Base-by-base conservation (phyloP, 129 eudicot species). In the Flaveria robusta region DNA sequence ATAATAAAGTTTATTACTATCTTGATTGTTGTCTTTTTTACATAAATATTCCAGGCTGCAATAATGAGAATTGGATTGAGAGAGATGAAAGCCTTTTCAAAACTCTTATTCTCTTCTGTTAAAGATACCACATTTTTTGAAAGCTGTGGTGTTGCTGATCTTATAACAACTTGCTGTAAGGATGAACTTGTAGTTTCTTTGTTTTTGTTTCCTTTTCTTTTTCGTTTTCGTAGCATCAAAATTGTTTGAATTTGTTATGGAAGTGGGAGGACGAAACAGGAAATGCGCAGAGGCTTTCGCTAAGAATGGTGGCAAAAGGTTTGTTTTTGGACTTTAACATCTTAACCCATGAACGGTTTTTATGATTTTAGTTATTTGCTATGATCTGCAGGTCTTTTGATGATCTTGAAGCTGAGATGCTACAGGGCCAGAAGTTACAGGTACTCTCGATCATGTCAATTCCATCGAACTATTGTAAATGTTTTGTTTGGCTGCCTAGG, bases 81-180 rank as follows among this genome's bases (percentile, higher is more conserved):
- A 78, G 99, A 95, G 56, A 95, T 95, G 99, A 95, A 85, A 87
- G 97, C 92, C 78, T 80, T 95, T 72, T 95, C 99, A 52, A 91
- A 95, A 87, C 97, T 90, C 27, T 85, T 95, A 51, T 91, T 95
- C 82, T 85, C 96, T 76, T 86, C 99, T 1, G 97, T 95, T 74
- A 87, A 82, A 75, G 99, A 95, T 75, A 90, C 77, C 71, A 95
- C 99, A 50, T 95, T 91, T 84, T 91, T 95, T 20, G 99, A 95
- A 83, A 95, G 99, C 82, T 95, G 99, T 72, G 99, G 99, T 58
- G 96, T 95, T 45, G 99, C 99, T 19, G 99, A 95, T 87, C 91
- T 95, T 14, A 95, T 95, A 64, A 92, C 99, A 66, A 91, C 99
- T 69, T 95, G 99, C 87, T 75, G 99, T 94, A 83, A 87, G 92